Base-by-base conservation (phyloP, 1,284 basidiomycete genomes). In the Veloporphyrellus conicus region DNA sequence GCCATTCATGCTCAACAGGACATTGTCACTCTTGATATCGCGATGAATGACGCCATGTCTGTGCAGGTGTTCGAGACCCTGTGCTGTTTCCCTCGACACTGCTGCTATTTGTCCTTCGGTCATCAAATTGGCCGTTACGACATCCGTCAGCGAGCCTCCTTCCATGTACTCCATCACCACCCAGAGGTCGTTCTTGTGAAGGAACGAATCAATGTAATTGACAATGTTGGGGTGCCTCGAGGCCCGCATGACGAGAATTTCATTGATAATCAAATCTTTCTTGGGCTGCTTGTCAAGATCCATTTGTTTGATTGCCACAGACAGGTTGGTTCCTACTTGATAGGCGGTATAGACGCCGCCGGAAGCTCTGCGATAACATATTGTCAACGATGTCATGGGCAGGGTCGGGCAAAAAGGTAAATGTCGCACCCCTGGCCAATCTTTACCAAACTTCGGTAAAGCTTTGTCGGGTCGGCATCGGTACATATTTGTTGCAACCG, bases 101-200 rank as follows among this genome's bases (percentile, higher is more conserved):
- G 93, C 93, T 0, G 93, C 93, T 56, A 98, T 98, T 71, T 97
- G 94, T 5, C 87, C 86, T 62, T 89, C 86, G 1, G 90, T 93
- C 93, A 98, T 96, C 63, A 96, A 74, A 68, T 96, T 96, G 47
- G 92, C 91, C 2, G 93, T 97, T 56, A 98, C 93, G 50, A 99
- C 93, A 63, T 98, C 95, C 1, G 94, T 98, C 48, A 98, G 72
- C 37, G 84, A 82, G 34, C 86, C 87, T 38, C 94, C 94, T 71
- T 98, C 94, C 95, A 99, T 98, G 72, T 96, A 99, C 75, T 99
- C 94, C 94, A 98, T 99, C 49, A 99, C 93, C 42, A 98, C 95
- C 96, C 96, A 99, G 3, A 99, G 78, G 66, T 98, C 95, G 65
- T 96, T 97, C 75, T 92, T 93, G 75, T 93, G 82, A 34, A 99